Base-by-base conservation (phyloP, 169 alveolate species). In the Plasmodium ovale region DNA sequence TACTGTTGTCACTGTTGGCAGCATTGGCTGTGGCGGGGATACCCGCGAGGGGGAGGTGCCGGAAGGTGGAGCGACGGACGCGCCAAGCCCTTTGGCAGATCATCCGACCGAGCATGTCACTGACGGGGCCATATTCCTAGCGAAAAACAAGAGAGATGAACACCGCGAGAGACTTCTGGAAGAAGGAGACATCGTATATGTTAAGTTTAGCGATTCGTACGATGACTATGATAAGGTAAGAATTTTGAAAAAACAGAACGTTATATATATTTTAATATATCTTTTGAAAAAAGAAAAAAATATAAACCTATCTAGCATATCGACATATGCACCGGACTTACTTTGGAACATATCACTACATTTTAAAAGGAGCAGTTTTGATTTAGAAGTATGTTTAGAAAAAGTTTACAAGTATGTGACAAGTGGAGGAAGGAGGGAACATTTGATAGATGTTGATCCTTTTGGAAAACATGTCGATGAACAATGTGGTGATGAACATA, bases 171-270 rank as follows among this genome's bases (percentile, higher is more conserved):
- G 67, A 82, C 31, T 14, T 21, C 29, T 82, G 6, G 67, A 67
- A 33, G 85, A 82, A 67, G 90, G 90, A 19, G 90, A 82, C 27
- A n/a, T 2, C 10, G 21, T 82, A 54, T 82, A 82, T 47, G 31
- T 82, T 33, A 82, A 82, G 44, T 82, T 82, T 65, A 35, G 37
- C 54, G 25, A 25, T 27, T 4, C 72, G 25, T 65, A 19, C 33
- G 53, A 82, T 67, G 84, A 68, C 12, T 82, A 82, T 82, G 90
- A 82, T 64, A 82, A 82, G 33, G 29, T 82, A 39, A 82, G 59
- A 39, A 59, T 82, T 21, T 16, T 82, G 67, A 65, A 65, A 51
- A 65, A 82, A 42, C 42, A 82, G 10, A 69, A 44, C 14, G 47
- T 82, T 33, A 21, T 82, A 37, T 64, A 53, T 37, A 37, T 82